A percentile compares a stretch with the other conserved stretches of the same genome.
These are phyloP conservation scores for Rosa rugosa DNA, from an alignment of 306 rosid species.

Conservation along the genomic window DNA sequence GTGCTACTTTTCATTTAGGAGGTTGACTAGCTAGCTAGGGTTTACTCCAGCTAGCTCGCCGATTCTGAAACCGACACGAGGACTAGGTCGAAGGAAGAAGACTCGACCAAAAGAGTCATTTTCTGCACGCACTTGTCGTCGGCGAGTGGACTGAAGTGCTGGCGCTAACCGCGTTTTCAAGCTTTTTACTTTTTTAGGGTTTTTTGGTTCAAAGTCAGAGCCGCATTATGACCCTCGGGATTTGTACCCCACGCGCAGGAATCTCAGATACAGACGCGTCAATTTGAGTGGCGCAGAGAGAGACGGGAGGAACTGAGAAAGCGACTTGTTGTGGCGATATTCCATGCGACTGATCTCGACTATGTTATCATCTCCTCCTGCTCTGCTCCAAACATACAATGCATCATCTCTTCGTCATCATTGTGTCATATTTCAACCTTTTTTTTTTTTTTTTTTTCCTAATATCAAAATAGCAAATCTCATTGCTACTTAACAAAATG, in stretches of 20 bases:
- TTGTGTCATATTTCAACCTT: neutral
- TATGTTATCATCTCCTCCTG: neutral
- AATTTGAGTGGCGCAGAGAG: neutral
- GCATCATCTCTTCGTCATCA: neutral
- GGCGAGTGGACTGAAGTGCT: neutral
- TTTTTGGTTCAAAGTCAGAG: neutral
- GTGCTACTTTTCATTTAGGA: neutral
- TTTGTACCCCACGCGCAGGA: neutral
- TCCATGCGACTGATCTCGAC: too few relatives aligned
- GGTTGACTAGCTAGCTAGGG: neutral
- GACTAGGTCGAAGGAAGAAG: neutral
- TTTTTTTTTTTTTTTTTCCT: too few relatives aligned
- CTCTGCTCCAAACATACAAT: neutral
- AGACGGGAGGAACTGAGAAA: too few relatives aligned
- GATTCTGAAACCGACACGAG: neutral
- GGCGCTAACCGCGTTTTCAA: neutral
- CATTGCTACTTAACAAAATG: too few relatives aligned
- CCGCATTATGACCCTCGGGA: neutral
- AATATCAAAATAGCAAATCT: too few relatives aligned
- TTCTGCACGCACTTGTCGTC: neutral
- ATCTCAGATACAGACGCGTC: neutral
- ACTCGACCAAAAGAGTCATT: neutral
- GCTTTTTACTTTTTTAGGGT: neutral
- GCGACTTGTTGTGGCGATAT: too few relatives aligned
- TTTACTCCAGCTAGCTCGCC: neutral